These are phyloP conservation scores for Fagopyrum esculentum DNA, from an alignment of 148 eudicot genomes.

Conservation along the genomic window DNA sequence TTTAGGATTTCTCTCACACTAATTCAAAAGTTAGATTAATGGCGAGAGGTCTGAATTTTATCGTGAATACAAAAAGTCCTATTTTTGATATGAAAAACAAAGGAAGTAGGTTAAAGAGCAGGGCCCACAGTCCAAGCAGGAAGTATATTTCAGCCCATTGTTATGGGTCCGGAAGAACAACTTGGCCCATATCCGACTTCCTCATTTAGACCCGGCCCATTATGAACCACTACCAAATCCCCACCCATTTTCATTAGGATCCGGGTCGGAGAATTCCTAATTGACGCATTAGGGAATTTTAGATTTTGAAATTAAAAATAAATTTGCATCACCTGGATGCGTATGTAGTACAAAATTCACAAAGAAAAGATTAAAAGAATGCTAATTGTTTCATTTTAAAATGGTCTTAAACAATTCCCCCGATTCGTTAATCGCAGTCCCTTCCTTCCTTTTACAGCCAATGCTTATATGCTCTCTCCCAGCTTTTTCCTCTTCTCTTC, in stretches of 20 bases:
- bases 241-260: neutral
- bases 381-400: neutral
- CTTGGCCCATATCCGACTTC: no score
- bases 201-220: neutral
- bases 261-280: no score
- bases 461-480: no score
- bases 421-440: neutral
- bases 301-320: no score
- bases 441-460: neutral
- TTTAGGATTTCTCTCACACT: no score
- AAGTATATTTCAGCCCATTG: neutral
- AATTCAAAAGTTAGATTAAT: no score
- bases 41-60: no score
- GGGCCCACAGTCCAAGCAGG: neutral
- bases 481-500: neutral
- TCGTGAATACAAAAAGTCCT: no score
- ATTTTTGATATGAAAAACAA: no score
- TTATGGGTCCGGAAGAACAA: neutral
- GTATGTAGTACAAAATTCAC: neutral
- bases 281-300: no score
- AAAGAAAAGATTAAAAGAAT: neutral
- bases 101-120: neutral
- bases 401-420: constrained; percentile 1
- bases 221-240: neutral
- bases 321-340: neutral